A percentile compares a stretch with the other conserved stretches of the same genome.
Evolutionary conservation across 2,329 filamentous ascomycete species (phyloP).

Genomic region (Penicillium freii): DNA sequence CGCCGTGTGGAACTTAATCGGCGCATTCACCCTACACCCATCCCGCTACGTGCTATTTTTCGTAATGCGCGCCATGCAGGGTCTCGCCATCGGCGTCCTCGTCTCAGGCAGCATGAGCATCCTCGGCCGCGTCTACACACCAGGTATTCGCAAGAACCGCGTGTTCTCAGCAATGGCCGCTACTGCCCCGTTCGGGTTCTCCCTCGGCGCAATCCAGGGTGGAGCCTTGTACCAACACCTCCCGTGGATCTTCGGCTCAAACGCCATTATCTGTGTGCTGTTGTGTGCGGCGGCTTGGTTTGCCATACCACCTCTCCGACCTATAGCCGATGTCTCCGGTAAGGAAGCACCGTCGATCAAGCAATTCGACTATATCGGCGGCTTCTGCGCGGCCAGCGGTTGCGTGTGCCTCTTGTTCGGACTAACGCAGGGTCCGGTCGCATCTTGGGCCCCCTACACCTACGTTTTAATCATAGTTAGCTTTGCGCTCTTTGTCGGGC

Average conservation of each 20-base stretch:
- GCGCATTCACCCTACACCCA: conserved; percentile 39
- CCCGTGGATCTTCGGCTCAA: conserved; percentile 47
- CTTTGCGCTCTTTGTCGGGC: conserved; percentile 45
- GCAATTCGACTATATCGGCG: conserved; percentile 43
- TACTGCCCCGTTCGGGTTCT: conserved; percentile 47
- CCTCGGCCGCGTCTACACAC: conserved; percentile 47
- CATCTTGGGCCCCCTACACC: conserved; percentile 52
- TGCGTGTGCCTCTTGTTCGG: conserved; percentile 58
- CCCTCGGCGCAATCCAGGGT: conserved; percentile 46
- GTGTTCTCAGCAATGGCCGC: conserved; percentile 52
- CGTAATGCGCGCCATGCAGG: conserved; percentile 43
- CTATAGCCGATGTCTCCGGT: conserved; percentile 30
- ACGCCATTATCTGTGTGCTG: conserved; percentile 41
- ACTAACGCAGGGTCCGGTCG: conserved; percentile 53
- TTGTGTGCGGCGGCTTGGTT: conserved; percentile 40
- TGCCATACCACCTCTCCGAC: conserved; percentile 41
- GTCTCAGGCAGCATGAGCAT: conserved; percentile 52
- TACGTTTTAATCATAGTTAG: conserved; percentile 50
- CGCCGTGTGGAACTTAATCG: conserved; percentile 41
- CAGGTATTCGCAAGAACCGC: conserved; percentile 48
- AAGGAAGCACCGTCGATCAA: conserved; percentile 31
- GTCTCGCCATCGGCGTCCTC: conserved; percentile 50
- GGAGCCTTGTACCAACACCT: conserved; percentile 42
- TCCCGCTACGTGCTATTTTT: conserved; percentile 38
- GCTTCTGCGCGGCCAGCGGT: conserved; percentile 48